phyloP scores from a whole-genome alignment of 2,329 filamentous ascomycete genomes.

The Sporothrix dimorphospora region DNA sequence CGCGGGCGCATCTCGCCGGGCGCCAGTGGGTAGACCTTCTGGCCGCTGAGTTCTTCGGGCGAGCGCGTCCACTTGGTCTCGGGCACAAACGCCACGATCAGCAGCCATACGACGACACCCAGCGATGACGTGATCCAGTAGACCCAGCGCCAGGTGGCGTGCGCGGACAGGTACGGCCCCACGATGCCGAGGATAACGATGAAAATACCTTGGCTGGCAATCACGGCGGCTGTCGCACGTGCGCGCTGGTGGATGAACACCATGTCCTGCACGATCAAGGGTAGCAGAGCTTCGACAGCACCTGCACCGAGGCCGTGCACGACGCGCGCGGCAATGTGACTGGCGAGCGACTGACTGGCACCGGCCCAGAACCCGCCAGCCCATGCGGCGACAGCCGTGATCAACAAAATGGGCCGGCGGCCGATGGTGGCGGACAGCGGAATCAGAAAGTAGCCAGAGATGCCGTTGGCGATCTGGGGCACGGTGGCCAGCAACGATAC shows the following conservation, averaged over 20 bases:
- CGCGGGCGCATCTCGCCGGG: neutral
- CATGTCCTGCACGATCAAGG: conserved; percentile 46
- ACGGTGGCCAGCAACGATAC: neutral
- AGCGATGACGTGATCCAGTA: conserved; percentile 44
- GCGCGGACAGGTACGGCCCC: conserved; percentile 41
- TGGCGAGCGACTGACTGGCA: conserved; percentile 36
- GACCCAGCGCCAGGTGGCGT: conserved; percentile 44
- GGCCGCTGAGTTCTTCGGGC: conserved; percentile 32
- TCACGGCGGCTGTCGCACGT: conserved; percentile 26
- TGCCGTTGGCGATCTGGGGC: conserved; percentile 5
- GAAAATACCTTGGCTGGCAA: conserved; percentile 36
- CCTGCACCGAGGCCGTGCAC: conserved; percentile 45
- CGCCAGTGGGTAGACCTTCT: neutral
- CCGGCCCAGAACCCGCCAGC: conserved; percentile 44
- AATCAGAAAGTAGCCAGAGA: conserved; percentile 44
- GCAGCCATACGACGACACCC: conserved; percentile 42
- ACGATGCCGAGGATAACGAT: conserved; percentile 41
- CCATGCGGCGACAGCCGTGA: conserved; percentile 42
- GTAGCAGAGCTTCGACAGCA: conserved; percentile 44
- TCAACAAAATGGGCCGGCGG: conserved; percentile 43
- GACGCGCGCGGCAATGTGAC: conserved; percentile 42
- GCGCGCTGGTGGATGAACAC: conserved; percentile 46
- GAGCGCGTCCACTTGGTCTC: conserved; percentile 41
- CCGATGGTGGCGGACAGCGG: conserved; percentile 44
- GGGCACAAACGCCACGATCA: conserved; percentile 41